Base-by-base conservation (phyloP, 768 basidiomycete genomes). In the Lactarius tabidus region DNA sequence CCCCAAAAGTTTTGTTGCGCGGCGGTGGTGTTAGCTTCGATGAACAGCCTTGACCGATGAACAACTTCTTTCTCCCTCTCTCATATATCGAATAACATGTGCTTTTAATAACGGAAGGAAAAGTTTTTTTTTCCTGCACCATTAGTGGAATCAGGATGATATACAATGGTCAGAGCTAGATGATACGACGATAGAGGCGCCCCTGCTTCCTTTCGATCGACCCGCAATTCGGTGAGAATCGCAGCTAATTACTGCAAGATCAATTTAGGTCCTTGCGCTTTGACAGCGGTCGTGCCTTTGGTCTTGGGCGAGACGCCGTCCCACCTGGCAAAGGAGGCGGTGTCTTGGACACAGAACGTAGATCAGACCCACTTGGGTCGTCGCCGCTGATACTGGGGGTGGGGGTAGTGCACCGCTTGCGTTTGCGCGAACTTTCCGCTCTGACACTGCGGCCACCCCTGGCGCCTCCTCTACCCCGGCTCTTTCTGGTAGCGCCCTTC, bases 311-410 rank as follows among this genome's bases (percentile, higher is more conserved):
- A 28, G 58, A 59, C 38, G 48, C 33, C 26, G 57, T 69, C 33
- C 62, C 57, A 20, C 53, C 29, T 6, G 57, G 51, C 15, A 26
- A 74, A 66, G 65, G 73, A 74, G 71, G 71, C 74, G 71, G 71
- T 62, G 65, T 74, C 72, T 57, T 66, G 65, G 29, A 43, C 60
- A 26, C 48, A 33, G 56, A 33, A 3, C 14, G 18, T 41, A 29
- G 23, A 53, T 60, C 57, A 12, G 28, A 38, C 28, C 35, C 57
- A n/a, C 20, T 33, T 20, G 36, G 36, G 20, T 20, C 43, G 26
- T 48, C 65, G 3, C 53, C 33, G 23, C 45, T 39, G 45, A 72
- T 55, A 65, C 60, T 1, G 31, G 66, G 52, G 64, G 64, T 20
- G 71, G 66, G 52, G 64, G 64, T 20, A 70, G 66, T 58, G 61